Evolutionary conservation across 2,329 filamentous ascomycete genomes (phyloP).

Genomic region (Fonsecaea multimorphosa): DNA sequence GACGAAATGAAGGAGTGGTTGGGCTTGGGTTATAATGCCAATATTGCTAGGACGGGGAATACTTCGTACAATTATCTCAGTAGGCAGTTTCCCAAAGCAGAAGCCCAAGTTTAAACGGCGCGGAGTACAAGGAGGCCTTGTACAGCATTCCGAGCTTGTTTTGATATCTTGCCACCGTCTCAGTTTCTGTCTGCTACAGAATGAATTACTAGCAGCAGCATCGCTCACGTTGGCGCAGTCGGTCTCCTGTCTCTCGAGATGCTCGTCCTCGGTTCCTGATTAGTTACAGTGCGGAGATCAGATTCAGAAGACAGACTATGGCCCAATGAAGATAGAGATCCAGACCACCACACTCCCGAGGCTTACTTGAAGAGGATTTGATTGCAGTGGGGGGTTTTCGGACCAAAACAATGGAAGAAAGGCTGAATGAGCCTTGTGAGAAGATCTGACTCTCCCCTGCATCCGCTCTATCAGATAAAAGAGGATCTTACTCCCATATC

Average conservation of each 20-base stretch:
- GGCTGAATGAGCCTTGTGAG: slow-evolving; percentile 8
- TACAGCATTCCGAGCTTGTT: not conserved
- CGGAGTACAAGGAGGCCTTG: not conserved
- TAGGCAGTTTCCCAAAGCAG: slow-evolving; percentile 9
- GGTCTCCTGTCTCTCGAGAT: not conserved
- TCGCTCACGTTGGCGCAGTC: not conserved
- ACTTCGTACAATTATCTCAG: slow-evolving; percentile 19
- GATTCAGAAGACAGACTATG: not conserved
- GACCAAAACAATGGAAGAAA: not conserved
- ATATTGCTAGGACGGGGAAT: slow-evolving; percentile 15
- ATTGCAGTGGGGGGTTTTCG: not conserved
- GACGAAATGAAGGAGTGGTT: slow-evolving; percentile 43
- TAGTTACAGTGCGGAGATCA: not conserved
- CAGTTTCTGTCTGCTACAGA: not conserved
- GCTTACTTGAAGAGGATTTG: not conserved
- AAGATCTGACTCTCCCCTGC: not conserved
- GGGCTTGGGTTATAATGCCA: slow-evolving; percentile 31
- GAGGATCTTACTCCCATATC: not conserved
- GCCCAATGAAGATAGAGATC: not conserved
- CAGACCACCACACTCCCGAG: not conserved
- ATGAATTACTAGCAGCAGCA: not conserved
- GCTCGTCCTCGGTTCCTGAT: not conserved
- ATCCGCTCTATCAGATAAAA: not conserved
- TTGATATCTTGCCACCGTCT: not conserved
- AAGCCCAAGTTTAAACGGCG: not conserved